A percentile compares a stretch with the other conserved stretches of the same genome.
phyloP scores from a whole-genome alignment of 345 rosid genomes.

The Salix purpurea region DNA sequence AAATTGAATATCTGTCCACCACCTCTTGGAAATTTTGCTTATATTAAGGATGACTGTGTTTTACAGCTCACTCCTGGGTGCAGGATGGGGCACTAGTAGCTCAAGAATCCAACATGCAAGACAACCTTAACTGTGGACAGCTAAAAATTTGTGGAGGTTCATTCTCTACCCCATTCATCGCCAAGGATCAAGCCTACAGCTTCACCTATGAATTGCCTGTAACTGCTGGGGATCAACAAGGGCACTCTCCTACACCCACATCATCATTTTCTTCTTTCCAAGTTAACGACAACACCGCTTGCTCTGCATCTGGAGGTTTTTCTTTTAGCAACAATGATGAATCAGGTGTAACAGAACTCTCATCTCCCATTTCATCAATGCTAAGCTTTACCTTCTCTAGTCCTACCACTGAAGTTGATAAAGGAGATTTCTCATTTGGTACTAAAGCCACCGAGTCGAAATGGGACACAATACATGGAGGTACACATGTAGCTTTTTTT shows the following conservation, averaged over 20 bases:
- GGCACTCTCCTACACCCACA: conserved; percentile 32
- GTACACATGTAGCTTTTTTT: conserved; percentile 21
- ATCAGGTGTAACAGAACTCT: conserved; percentile 30
- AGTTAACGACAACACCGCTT: conserved; percentile 24
- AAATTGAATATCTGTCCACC: background rate
- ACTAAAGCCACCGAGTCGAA: conserved; percentile 10
- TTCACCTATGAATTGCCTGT: conserved; percentile 37
- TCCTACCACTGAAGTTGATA: conserved; percentile 31
- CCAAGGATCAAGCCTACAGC: conserved; percentile 55
- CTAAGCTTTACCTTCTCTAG: conserved; percentile 67
- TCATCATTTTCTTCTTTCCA: conserved; percentile 56
- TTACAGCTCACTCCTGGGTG: conserved; percentile 74
- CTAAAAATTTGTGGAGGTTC: conserved; percentile 40
- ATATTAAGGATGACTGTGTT: background rate
- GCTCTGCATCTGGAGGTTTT: conserved; percentile 39
- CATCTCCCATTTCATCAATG: conserved; percentile 50
- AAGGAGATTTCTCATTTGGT: conserved; percentile 5
- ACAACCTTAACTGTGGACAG: conserved; percentile 29
- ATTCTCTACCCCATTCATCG: conserved; percentile 33
- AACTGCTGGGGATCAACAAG: conserved; percentile 16
- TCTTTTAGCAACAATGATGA: conserved; percentile 48
- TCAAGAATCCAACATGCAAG: conserved; percentile 31
- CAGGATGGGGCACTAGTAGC: conserved; percentile 33
- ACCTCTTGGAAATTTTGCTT: conserved; percentile 1
- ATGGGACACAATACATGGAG: conserved; percentile 31